Evolutionary conservation across 441 rosid species (phyloP).

Genomic region (Aleurites moluccanus): DNA sequence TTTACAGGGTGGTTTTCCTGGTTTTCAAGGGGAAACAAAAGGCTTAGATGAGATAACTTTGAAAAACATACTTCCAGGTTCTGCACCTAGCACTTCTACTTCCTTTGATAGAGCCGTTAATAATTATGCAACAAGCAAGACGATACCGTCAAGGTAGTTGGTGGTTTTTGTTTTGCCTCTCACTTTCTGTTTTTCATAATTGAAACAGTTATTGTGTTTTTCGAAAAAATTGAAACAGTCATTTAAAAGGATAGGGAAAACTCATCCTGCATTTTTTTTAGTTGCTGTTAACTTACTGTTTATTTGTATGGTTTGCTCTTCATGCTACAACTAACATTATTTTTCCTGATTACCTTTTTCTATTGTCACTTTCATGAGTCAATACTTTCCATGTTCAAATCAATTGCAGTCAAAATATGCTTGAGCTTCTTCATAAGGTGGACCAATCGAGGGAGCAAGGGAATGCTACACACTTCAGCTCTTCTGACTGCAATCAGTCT

Average conservation of each 20-base stretch:
- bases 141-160: conserved; percentile 55
- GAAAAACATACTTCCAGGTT: conserved; percentile 41
- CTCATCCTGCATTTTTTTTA: background rate
- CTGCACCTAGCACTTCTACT: conserved; percentile 39
- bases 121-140: too few relatives aligned
- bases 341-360: background rate
- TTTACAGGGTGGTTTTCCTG: conserved; percentile 38
- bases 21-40: conserved; percentile 41
- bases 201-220: background rate
- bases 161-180: conserved; percentile 10
- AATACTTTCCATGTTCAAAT: background rate
- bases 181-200: background rate
- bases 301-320: background rate
- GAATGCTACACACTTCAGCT: conserved; percentile 41
- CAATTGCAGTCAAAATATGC: conserved; percentile 70
- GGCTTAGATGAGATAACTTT: conserved; percentile 36
- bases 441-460: conserved; percentile 59
- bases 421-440: conserved; percentile 86
- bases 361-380: background rate
- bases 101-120: conserved; percentile 43
- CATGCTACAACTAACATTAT: background rate
- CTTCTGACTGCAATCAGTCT: conserved; percentile 42
- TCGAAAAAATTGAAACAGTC: background rate
- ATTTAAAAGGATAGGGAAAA: background rate
- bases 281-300: background rate